Base-by-base conservation (phyloP, 2,329 filamentous ascomycete species). In the Amphichorda felina region DNA sequence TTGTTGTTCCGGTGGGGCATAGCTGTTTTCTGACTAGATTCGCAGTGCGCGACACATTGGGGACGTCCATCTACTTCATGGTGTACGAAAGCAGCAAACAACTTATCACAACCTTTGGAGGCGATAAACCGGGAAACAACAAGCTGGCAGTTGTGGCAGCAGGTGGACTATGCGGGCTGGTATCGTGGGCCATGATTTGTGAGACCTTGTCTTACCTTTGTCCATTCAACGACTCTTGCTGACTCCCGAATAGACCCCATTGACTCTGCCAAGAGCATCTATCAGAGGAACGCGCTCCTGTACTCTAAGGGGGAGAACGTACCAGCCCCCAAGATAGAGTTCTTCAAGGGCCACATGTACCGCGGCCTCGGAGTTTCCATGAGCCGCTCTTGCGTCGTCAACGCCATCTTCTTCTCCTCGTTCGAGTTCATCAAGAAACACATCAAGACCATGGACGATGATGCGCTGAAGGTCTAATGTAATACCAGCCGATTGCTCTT, bases 71-170 rank as follows among this genome's bases (percentile, higher is more conserved):
- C 39, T 93, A 93, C 56, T 93, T 93, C 51, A 84, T 83, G 61
- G 88, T 85, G 21, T 93, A 93, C 54, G 85, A 93, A 57, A 87
- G 82, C 53, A 75, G 77, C 46, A 93, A 93, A 53, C 84, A 91
- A 54, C 60, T 89, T 17, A 70, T 87, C 43, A 83, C 80, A 15
- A 85, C 83, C 13, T 75, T 82, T 43, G 75, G 72, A 29, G 72
- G 81, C 33, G 80, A 82, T 43, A 71, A 71, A 41, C 77, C 79
- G 7, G 76, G 82, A n/a, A 84, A 81, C 33, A 82, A 82, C 49
- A 82, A 83, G n/a, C 55, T 84, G 37, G 80, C 84, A 13, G 83
- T 91, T 22, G 72, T 88, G 11, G 66, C 79, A 33, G 82, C 85
- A 15, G 86, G 86, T 36, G 85, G 81, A 17, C 63, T 89, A 37